Conservation (phyloP, 345 rosid species). For the Barbarea vulgaris region DNA sequence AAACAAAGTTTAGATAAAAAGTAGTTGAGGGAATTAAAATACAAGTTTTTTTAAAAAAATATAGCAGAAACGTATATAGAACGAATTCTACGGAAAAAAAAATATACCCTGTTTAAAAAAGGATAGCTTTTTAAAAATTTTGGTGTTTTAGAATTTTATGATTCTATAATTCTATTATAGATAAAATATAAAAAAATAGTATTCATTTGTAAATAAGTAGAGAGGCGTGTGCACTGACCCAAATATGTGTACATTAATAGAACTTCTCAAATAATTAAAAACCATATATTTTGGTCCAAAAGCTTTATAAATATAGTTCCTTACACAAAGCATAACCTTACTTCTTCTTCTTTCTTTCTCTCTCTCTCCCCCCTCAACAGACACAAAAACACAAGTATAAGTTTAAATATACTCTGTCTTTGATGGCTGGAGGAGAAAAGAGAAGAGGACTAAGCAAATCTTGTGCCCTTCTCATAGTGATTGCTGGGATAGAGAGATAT, state of each 20-base stretch:
- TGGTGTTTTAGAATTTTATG: neutral
- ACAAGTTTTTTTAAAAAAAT: too few species aligned
- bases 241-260: conserved; percentile 18
- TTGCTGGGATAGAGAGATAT: conserved; percentile 91
- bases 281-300: conserved; percentile 1
- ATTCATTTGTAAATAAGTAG: neutral
- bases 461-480: conserved; percentile 77
- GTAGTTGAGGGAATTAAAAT: neutral
- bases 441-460: conserved; percentile 58
- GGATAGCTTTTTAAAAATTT: too few species aligned
- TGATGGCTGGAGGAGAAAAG: conserved; percentile 48
- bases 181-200: neutral
- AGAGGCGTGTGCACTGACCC: conserved; percentile 25
- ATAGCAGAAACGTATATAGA: conserved; percentile 29
- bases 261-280: neutral
- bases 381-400: neutral
- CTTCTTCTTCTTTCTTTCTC: conserved; percentile 21
- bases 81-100: neutral
- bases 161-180: neutral
- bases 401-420: neutral
- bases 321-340: conserved; percentile 35
- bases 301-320: conserved; percentile 34
- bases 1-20: conserved; percentile 32
- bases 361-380: neutral
- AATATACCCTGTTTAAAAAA: neutral